Evolutionary conservation across 768 basidiomycete species (phyloP).

Genomic region (Calocybe cyanea): DNA sequence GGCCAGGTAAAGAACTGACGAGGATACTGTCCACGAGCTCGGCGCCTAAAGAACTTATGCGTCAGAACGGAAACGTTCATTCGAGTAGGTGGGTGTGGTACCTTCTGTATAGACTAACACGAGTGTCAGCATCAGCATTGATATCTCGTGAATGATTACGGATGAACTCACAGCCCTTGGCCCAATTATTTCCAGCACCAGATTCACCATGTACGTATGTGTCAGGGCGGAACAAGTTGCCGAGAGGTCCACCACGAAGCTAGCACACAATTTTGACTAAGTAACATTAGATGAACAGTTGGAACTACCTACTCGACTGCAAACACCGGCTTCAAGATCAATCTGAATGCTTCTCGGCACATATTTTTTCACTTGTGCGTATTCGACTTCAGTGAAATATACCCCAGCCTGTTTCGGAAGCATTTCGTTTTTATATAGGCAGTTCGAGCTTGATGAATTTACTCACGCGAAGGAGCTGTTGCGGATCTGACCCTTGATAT

Average conservation of each 20-base stretch:
- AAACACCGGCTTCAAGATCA: conserved; percentile 87
- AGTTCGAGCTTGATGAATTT: neutral
- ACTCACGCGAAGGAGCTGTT: conserved; percentile 69
- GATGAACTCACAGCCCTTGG: conserved; percentile 76
- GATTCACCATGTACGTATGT: conserved; percentile 65
- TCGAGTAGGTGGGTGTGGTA: conserved; percentile 19
- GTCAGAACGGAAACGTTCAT: neutral
- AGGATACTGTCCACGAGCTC: conserved; percentile 87
- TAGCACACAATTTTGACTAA: conserved; percentile 21
- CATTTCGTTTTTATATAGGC: conserved; percentile 1
- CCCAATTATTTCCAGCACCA: conserved; percentile 92
- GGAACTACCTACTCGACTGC: conserved; percentile 55
- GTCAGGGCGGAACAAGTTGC: conserved; percentile 81
- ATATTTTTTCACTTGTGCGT: conserved; percentile 56
- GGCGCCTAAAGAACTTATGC: conserved; percentile 52
- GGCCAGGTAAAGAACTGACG: conserved; percentile 27
- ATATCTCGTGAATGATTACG: neutral
- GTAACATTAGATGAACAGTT: neutral
- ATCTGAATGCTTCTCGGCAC: conserved; percentile 89
- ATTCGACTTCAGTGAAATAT: conserved; percentile 74
- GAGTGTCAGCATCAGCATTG: conserved; percentile 3
- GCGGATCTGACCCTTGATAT: conserved; percentile 70
- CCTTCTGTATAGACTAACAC: conserved; percentile 83
- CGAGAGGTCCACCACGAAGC: conserved; percentile 68
- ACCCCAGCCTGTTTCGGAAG: conserved; percentile 56